Evolutionary conservation across 768 basidiomycete species (phyloP), one percentile per base, ranked within the genome.

Genomic region (Rhizopogon sp.): DNA sequence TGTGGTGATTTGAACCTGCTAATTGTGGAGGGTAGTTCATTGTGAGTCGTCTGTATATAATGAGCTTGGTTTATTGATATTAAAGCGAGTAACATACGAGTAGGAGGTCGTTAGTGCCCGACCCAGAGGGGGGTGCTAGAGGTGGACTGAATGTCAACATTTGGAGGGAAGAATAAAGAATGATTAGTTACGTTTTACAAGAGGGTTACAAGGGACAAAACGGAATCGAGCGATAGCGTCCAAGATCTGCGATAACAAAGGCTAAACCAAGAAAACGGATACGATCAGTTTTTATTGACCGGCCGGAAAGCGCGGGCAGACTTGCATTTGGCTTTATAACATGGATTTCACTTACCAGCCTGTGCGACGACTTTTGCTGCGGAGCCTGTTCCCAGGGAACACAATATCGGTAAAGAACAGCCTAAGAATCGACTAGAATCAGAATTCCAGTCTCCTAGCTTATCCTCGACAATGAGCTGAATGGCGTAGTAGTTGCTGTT

Each of bases 381-480:
- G 59, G 54, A 55, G 58, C 60, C 35, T 10, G 35, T 62, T 68
- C 66, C 68, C 66, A 59, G 56, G 56, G 56, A 52, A 51, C 56
- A 51, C 25, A 55, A 41, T 51, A 52, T 57, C 56, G 56, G 46
- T 41, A 43, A 43, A 4, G 40, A 35, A 52, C 43, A 54, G 50
- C 45, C 49, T 42, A 43, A 16, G 42, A 43, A 20, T 16, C 20
- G 22, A 50, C 5, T 20, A 39, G 37, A 39, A 45, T 31, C 17
- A 13, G 20, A 35, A 47, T 22, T 3, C 31, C 20, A 9, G 20
- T 22, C 11, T 47, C 13, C 33, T 35, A 17, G 20, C 11, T 14
- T 47, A 35, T 11, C 45, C 28, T 46, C 31, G 31, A 47, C 13
- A 14, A 35, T 33, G 13, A 13, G 14, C 16, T 22, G 46, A 20